Conservation (phyloP, 495 filamentous ascomycete species). For the Cenococcum geophilum region DNA sequence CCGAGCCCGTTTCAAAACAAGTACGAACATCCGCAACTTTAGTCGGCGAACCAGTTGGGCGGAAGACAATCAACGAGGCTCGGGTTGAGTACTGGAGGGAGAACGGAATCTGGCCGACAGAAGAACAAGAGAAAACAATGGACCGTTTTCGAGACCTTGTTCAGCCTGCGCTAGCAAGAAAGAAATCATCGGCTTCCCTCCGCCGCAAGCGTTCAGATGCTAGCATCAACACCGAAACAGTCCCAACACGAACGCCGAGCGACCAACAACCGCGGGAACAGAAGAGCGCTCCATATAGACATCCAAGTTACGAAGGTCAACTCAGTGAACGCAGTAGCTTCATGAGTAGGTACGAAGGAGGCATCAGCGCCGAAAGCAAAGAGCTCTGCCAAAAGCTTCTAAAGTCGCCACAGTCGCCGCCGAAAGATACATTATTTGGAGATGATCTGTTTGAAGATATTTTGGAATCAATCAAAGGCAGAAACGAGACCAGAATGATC, state of each 20-base stretch:
- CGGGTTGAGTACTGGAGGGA: no score
- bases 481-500: slow-evolving; percentile 19
- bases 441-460: slow-evolving; percentile 17
- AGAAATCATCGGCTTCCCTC: slow-evolving; percentile 9
- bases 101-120: slow-evolving; percentile 2
- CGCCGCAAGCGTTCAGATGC: slow-evolving; percentile 14
- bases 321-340: background rate
- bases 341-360: background rate
- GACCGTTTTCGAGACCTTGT: background rate
- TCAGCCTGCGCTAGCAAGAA: slow-evolving; percentile 12
- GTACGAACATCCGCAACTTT: no score
- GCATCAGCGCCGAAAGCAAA: slow-evolving; percentile 2
- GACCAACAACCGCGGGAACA: slow-evolving; percentile 29
- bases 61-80: no score
- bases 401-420: background rate
- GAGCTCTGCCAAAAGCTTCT: slow-evolving; percentile 7
- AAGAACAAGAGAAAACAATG: slow-evolving; percentile 12
- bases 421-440: slow-evolving; percentile 8
- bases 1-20: background rate
- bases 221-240: background rate
- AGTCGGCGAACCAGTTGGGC: background rate
- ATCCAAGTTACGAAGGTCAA: slow-evolving; percentile 12
- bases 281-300: slow-evolving; percentile 40
- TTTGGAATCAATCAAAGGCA: slow-evolving; percentile 15
- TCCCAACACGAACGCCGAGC: background rate